These are phyloP conservation scores for Omphalotus olearius DNA, from an alignment of 1,284 basidiomycete genomes.

Conservation along the genomic window DNA sequence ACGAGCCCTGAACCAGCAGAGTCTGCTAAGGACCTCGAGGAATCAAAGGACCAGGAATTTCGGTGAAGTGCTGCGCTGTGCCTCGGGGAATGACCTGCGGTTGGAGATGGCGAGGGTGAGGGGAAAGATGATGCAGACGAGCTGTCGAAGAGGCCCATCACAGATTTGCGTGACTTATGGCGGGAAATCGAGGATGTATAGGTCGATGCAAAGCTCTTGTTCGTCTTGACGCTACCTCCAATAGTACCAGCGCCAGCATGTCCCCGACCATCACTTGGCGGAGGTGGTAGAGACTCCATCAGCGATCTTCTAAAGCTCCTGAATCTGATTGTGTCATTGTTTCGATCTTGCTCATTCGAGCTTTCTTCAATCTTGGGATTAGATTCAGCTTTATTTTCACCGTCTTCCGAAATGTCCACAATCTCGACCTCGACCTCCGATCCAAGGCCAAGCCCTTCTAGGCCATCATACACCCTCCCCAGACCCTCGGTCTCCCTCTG, in stretches of 20 bases:
- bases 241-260: not conserved
- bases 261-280: not conserved
- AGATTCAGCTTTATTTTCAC: too few relatives aligned
- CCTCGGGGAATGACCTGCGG: too few relatives aligned
- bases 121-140: constrained; percentile 4
- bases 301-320: constrained; percentile 34
- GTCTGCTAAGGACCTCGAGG: not conserved
- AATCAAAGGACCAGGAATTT: not conserved
- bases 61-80: too few relatives aligned
- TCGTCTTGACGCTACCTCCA: not conserved
- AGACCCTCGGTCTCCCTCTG: constrained; percentile 70
- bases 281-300: constrained; percentile 16
- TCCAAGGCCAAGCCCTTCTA: constrained; percentile 46
- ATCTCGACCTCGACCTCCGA: constrained; percentile 30
- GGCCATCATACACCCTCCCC: constrained; percentile 64
- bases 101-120: too few relatives aligned
- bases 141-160: constrained; percentile 61
- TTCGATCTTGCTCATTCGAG: too few relatives aligned
- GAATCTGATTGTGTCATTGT: constrained; percentile 30
- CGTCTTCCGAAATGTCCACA: not conserved
- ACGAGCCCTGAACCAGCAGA: constrained; percentile 13
- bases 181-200: not conserved
- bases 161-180: constrained; percentile 48
- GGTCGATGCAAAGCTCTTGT: not conserved
- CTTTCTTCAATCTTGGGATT: too few relatives aligned